Conservation (phyloP, 202 grass and related monocot genomes). For the Setaria italica region DNA sequence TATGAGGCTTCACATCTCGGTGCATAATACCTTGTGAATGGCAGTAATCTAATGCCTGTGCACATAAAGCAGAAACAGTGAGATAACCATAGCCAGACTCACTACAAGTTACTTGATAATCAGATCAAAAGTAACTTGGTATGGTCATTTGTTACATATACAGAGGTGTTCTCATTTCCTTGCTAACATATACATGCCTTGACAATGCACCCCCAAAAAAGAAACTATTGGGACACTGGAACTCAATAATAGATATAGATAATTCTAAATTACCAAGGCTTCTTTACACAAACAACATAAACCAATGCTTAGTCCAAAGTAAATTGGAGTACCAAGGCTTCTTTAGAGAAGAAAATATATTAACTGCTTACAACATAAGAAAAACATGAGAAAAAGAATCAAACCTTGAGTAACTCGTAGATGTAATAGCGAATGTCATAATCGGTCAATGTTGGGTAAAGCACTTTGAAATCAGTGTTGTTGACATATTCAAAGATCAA, state of each 20-base stretch:
- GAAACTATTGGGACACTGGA: neutral
- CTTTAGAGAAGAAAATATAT: neutral
- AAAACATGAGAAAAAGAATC: neutral
- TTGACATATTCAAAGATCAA: conserved; percentile 98
- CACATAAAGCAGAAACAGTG: conserved; percentile 18
- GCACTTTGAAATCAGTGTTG: conserved; percentile 94
- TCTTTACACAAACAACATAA: neutral
- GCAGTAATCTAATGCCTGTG: conserved; percentile 84
- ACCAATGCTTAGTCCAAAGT: neutral
- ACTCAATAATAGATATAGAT: conserved; percentile 8
- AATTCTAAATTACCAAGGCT: conserved; percentile 4
- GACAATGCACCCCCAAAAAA: neutral
- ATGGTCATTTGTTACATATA: neutral
- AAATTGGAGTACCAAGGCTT: conserved; percentile 6
- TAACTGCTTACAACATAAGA: conserved; percentile 24
- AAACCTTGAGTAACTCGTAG: conserved; percentile 93
- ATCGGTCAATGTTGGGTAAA: conserved; percentile 93
- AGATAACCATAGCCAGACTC: neutral
- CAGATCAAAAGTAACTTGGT: neutral
- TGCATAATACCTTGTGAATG: conserved; percentile 94
- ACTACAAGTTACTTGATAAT: conserved; percentile 7
- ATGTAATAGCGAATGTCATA: conserved; percentile 98
- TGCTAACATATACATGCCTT: conserved; percentile 12
- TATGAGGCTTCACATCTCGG: conserved; percentile 91
- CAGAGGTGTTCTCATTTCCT: neutral